Conservation (phyloP, 306 rosid genomes). For the Quercus rubra region DNA sequence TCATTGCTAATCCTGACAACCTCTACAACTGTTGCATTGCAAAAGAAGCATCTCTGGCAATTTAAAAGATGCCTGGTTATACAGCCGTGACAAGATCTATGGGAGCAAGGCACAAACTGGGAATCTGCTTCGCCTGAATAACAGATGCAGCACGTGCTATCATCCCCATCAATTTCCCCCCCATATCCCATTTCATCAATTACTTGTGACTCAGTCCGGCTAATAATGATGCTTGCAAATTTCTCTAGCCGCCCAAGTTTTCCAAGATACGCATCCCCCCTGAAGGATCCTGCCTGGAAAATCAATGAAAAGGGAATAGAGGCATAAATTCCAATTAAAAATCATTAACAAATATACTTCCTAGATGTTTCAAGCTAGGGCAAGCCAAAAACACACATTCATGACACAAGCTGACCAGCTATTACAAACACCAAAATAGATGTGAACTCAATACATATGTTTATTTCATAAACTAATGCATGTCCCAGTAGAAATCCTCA, state of each 20-base stretch:
- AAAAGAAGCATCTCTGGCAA: slow-evolving; percentile 97
- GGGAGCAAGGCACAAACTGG: slow-evolving; percentile 77
- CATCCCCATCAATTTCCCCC: slow-evolving; percentile 47
- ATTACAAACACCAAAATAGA: neutral
- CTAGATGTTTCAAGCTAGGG: slow-evolving; percentile 8
- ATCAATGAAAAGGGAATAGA: slow-evolving; percentile 3
- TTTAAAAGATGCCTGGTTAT: slow-evolving; percentile 95
- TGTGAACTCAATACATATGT: neutral
- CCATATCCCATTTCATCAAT: slow-evolving; percentile 29
- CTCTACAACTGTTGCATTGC: slow-evolving; percentile 73
- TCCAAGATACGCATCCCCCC: slow-evolving; percentile 44
- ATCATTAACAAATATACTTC: neutral
- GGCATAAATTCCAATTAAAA: neutral
- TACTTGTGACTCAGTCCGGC: slow-evolving; percentile 44
- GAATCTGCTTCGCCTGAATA: slow-evolving; percentile 68
- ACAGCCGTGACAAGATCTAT: slow-evolving; percentile 88
- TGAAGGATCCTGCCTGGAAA: slow-evolving; percentile 71
- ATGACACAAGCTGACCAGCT: slow-evolving; percentile 1
- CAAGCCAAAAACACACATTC: neutral
- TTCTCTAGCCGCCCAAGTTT: slow-evolving; percentile 69
- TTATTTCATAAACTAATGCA: neutral
- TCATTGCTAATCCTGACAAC: slow-evolving; percentile 44
- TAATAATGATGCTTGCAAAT: slow-evolving; percentile 64
- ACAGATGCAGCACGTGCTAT: slow-evolving; percentile 83
- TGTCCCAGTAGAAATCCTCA: neutral